Evolutionary conservation across 495 filamentous ascomycete species (phyloP).

Genomic region (Clohesyomyces aquaticus): DNA sequence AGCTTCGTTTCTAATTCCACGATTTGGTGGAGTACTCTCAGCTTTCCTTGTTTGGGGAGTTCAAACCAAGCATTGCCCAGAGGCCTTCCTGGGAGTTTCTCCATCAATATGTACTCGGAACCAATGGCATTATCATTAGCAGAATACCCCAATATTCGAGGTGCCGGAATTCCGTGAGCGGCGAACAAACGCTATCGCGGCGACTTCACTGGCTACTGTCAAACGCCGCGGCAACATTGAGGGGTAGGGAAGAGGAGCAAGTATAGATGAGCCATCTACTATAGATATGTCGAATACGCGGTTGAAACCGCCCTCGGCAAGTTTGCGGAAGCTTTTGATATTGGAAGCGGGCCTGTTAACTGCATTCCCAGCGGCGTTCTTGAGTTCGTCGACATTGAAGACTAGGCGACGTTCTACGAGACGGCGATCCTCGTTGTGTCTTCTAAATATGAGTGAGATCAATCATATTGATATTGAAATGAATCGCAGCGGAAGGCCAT

Average conservation of each 20-base stretch:
- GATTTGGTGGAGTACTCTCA: conserved; percentile 49
- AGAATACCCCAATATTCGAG: conserved; percentile 29
- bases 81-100: conserved; percentile 29
- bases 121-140: conserved; percentile 27
- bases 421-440: conserved; percentile 24
- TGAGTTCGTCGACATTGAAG: conserved; percentile 29
- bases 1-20: conserved; percentile 49
- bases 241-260: conserved; percentile 28
- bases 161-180: conserved; percentile 46
- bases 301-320: conserved; percentile 33
- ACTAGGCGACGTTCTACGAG: conserved; percentile 21
- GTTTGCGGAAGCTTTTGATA: conserved; percentile 24
- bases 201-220: conserved; percentile 54
- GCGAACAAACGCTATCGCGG: conserved; percentile 51
- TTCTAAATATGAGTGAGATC: conserved; percentile 15
- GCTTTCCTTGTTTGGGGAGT: conserved; percentile 48
- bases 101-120: conserved; percentile 40
- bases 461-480: conserved; percentile 1
- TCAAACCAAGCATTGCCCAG: conserved; percentile 43
- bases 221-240: conserved; percentile 40
- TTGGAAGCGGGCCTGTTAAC: conserved; percentile 23
- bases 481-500: conserved; percentile 9
- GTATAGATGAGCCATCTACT: conserved; percentile 23
- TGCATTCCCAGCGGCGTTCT: conserved; percentile 22
- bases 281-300: conserved; percentile 29